phyloP scores from a whole-genome alignment of 768 basidiomycete genomes.

The Leccinellum rugosiceps region DNA sequence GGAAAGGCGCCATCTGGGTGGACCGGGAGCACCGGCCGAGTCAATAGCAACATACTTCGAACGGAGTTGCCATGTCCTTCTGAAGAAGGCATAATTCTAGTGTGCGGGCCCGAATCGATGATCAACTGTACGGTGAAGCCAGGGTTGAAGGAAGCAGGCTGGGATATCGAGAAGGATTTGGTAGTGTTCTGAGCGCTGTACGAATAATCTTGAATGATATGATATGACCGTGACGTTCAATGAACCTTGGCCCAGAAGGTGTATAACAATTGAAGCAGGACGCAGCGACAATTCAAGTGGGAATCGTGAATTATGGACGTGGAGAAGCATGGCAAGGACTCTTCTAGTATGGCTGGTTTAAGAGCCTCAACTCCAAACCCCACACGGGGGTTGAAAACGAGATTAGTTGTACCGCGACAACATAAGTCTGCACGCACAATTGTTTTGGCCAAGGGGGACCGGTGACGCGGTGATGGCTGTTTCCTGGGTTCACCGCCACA shows the following conservation, averaged over 20 bases:
- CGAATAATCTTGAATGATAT: background rate
- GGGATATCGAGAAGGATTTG: slow-evolving; percentile 33
- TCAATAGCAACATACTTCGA: slow-evolving; percentile 37
- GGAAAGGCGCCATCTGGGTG: slow-evolving; percentile 33
- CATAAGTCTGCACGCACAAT: too few relatives aligned
- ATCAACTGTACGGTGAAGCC: slow-evolving; percentile 31
- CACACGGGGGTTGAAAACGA: too few relatives aligned
- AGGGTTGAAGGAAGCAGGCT: slow-evolving; percentile 33
- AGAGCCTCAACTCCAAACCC: too few relatives aligned
- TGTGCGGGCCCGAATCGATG: slow-evolving; percentile 50
- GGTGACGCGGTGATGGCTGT: too few relatives aligned
- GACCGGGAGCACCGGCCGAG: slow-evolving; percentile 40
- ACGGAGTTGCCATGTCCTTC: slow-evolving; percentile 39
- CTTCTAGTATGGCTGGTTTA: too few relatives aligned
- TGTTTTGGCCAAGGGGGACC: too few relatives aligned
- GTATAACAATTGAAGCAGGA: background rate
- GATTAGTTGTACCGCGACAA: too few relatives aligned
- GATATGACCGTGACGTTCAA: background rate
- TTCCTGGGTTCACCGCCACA: too few relatives aligned
- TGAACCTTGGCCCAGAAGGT: background rate
- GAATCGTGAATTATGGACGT: too few relatives aligned
- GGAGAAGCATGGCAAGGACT: too few relatives aligned
- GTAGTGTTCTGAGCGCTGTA: slow-evolving; percentile 34
- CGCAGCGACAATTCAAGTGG: too few relatives aligned
- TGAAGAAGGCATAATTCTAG: slow-evolving; percentile 39